These are phyloP conservation scores for Tuber brumale DNA, from an alignment of 495 filamentous ascomycete genomes.

Conservation along the genomic window DNA sequence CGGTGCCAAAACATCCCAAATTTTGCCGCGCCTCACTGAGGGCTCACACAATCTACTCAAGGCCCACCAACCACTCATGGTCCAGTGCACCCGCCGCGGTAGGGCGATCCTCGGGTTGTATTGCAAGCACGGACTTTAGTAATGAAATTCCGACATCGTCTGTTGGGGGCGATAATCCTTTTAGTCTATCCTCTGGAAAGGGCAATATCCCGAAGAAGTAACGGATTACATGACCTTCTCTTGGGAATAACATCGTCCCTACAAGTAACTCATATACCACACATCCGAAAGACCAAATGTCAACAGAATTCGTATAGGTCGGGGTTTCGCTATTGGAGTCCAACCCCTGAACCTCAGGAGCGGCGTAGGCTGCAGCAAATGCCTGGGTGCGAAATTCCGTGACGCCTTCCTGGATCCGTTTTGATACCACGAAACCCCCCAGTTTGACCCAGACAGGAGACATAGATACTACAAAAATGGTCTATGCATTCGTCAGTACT, in stretches of 20 bases:
- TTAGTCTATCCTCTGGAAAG: constrained; percentile 1
- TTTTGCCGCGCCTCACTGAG: too few species aligned
- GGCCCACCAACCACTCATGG: neutral
- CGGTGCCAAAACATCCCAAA: too few species aligned
- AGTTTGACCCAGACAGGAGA: constrained; percentile 18
- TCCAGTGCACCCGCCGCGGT: constrained; percentile 2
- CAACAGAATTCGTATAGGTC: constrained; percentile 24
- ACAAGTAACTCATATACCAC: constrained; percentile 16
- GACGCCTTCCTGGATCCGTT: constrained; percentile 1
- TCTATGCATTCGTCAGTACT: constrained; percentile 2
- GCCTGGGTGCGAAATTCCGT: constrained; percentile 10
- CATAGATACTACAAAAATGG: constrained; percentile 10
- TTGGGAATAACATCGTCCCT: neutral
- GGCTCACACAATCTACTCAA: neutral
- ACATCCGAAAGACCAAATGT: constrained; percentile 30
- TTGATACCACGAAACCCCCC: constrained; percentile 18
- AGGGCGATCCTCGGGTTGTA: neutral
- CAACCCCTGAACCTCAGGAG: constrained; percentile 18
- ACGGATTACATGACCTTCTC: too few species aligned
- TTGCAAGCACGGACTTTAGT: neutral
- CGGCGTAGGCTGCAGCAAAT: constrained; percentile 12
- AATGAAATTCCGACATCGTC: neutral
- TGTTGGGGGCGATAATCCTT: neutral
- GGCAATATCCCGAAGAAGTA: neutral
- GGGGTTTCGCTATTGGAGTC: neutral